Evolutionary conservation across 768 basidiomycete genomes (phyloP), one percentile per base, ranked within the genome.

Genomic region (Tricholoma sp.): DNA sequence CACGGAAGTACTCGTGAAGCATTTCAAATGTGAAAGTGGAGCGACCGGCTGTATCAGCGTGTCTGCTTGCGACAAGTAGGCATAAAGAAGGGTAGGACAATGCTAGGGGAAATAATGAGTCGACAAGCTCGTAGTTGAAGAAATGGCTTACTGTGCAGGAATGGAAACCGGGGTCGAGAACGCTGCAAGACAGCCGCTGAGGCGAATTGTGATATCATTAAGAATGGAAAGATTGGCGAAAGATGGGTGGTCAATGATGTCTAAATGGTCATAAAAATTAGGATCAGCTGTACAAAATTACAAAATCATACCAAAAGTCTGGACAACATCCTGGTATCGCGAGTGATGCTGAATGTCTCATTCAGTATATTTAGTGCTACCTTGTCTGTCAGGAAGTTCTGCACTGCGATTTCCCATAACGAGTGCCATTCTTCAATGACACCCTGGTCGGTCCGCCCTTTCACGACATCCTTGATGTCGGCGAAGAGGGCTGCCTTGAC

Each of bases 1-100:
- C 81, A 19, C 84, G 82, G 67, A 94, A 94, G 31, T 79, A 77
- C 53, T 91, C 89, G 59, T 88, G 80, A 7, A 96, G 80, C 86
- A 95, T 93, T 64, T 95, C 92, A 66, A 98, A 96, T 29, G 91
- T 98, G 71, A 97, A 85, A 12, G 74, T 73, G 18, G 88, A 78
- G 58, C 94, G 87, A 0, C 94, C 94, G 5, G 84, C 83, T 9
- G 85, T 86, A 22, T 84, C 74, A 4, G 84, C 78, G 66, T 97
- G 95, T 64, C 85, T 79, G 12, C 85, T 80, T n/a, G 94, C 89
- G 58, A 98, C 87, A 43, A 97, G 79, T 29, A 96, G 78, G 65
- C 91, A 94, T 18, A 93, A 70, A 2, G 82, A 75, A 7, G 94
- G 89, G 66, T 95, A 92, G 18, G 91, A 74, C 19, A 94, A 68